phyloP scores from a whole-genome alignment of 352 stramenopile species.

The Pythium chondricola region DNA sequence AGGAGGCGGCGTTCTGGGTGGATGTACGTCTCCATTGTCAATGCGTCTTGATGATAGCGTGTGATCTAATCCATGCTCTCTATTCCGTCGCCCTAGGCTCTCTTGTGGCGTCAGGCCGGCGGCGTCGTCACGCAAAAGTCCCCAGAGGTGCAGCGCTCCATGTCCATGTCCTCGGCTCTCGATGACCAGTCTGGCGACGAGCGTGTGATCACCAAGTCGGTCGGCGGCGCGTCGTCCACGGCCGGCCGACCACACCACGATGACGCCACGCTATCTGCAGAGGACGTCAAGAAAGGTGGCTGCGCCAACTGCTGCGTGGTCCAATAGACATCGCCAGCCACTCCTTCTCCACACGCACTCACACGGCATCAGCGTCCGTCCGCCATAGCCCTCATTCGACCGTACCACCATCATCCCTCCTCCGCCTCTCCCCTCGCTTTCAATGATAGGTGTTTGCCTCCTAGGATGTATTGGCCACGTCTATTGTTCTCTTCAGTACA shows the following conservation, averaged over 20 bases:
- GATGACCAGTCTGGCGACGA: constrained; percentile 30
- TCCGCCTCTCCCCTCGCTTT: not conserved
- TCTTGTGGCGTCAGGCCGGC: constrained; percentile 79
- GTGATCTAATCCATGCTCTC: not conserved
- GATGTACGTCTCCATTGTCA: constrained; percentile 32
- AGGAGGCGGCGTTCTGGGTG: constrained; percentile 85
- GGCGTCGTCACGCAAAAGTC: constrained; percentile 78
- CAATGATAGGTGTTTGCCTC: too few relatives aligned
- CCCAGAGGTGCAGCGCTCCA: constrained; percentile 35
- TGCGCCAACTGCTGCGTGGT: constrained; percentile 67
- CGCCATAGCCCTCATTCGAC: too few relatives aligned
- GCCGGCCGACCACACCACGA: not conserved
- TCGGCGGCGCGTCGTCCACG: not conserved
- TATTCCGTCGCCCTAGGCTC: constrained; percentile 25
- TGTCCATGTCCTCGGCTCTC: constrained; percentile 27
- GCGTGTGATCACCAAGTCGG: constrained; percentile 17
- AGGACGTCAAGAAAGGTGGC: constrained; percentile 38
- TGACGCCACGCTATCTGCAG: constrained; percentile 13
- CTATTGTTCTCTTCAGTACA: too few relatives aligned
- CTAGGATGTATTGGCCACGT: too few relatives aligned
- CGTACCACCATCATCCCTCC: constrained; percentile 2
- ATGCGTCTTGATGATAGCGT: too few relatives aligned
- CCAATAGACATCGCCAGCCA: constrained; percentile 31
- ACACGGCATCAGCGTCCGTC: not conserved
- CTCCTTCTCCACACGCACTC: too few relatives aligned